phyloP scores from a whole-genome alignment of 1,139 yeast genomes.

The Geotrichum restrictum region DNA sequence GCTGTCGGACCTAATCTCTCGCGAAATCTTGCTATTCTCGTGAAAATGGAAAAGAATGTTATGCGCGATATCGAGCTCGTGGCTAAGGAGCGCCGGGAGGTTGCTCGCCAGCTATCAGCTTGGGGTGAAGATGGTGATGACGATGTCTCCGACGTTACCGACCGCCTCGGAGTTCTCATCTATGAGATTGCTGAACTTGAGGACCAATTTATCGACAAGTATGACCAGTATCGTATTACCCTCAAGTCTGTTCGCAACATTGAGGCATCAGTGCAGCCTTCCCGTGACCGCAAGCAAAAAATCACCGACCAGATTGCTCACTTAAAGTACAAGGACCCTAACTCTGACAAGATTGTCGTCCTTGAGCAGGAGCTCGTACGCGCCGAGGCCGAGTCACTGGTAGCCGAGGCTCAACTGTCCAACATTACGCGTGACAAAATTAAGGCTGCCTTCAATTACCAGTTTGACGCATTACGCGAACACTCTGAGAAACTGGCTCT shows the following conservation, averaged over 20 bases:
- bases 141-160: slow-evolving; percentile 95
- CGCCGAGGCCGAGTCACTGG: slow-evolving; percentile 98
- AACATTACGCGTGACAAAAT: slow-evolving; percentile 97
- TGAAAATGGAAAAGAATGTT: slow-evolving; percentile 94
- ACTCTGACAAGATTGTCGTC: slow-evolving; percentile 89
- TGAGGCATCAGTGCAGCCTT: slow-evolving; percentile 96
- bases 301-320: slow-evolving; percentile 97
- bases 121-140: slow-evolving; percentile 99
- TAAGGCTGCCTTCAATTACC: slow-evolving; percentile 95
- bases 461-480: slow-evolving; percentile 94
- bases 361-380: slow-evolving; percentile 97
- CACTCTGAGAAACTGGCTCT: slow-evolving; percentile 93
- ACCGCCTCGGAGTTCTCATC: slow-evolving; percentile 90
- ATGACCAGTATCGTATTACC: slow-evolving; percentile 96
- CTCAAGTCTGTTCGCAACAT: slow-evolving; percentile 92
- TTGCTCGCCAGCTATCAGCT: slow-evolving; percentile 88
- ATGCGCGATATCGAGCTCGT: slow-evolving; percentile 91
- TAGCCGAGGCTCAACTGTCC: slow-evolving; percentile 97
- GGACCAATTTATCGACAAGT: slow-evolving; percentile 95
- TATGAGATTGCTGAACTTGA: slow-evolving; percentile 97
- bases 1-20: slow-evolving; percentile 92
- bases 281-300: slow-evolving; percentile 96
- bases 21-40: slow-evolving; percentile 81
- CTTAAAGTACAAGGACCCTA: slow-evolving; percentile 96
- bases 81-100: slow-evolving; percentile 93